Evolutionary conservation across 2,329 filamentous ascomycete species (phyloP), one percentile per base, ranked within the genome.

Genomic region (Botrytis fabae): DNA sequence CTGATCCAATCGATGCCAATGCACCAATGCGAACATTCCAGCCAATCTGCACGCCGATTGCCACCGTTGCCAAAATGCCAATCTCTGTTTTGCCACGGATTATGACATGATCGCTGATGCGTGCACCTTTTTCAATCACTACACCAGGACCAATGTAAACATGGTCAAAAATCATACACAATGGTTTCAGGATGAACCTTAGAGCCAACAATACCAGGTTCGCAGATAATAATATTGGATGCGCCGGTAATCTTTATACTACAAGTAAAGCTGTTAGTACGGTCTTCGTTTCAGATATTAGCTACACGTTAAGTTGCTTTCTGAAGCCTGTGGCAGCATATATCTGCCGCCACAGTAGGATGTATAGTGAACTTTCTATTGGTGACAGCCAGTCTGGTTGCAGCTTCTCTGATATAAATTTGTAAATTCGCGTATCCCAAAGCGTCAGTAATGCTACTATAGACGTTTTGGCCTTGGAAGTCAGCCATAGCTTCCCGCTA

Each of bases 31-130:
- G 16, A 18, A 44, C 61, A 6, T 42, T 20, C 25, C 42, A 25
- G 38, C 46, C 9, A 48, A 9, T 25, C 25, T 1, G 10, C 12
- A 42, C 25, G 18, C 22, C 57, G 12, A 3, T 9, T 62, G 18
- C 16, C 40, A 57, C 25, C 6, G 3, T 57, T 46, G 62, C 18
- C 46, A 32, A 0, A 2, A 8, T 7, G 18, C 16, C 9, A 9
- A 46, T 22, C 35, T 64, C 42, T 32, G 42, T 20, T 0, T 6
- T 0, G 8, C 22, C 28, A 28, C 1, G 18, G 20, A 64, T 35
- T 2, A 4, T 4, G 3, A 35, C 18, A 32, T 59, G 9, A 32
- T 0, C n/a, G 7, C 5, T 8, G 18, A 59, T 28, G 2, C 0
- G 5, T 46, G 25, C n/a, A 6, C 22, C 4, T 3, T 22, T 2